Conservation (phyloP, 352 stramenopile species). For the Globisporangium radiosum region DNA sequence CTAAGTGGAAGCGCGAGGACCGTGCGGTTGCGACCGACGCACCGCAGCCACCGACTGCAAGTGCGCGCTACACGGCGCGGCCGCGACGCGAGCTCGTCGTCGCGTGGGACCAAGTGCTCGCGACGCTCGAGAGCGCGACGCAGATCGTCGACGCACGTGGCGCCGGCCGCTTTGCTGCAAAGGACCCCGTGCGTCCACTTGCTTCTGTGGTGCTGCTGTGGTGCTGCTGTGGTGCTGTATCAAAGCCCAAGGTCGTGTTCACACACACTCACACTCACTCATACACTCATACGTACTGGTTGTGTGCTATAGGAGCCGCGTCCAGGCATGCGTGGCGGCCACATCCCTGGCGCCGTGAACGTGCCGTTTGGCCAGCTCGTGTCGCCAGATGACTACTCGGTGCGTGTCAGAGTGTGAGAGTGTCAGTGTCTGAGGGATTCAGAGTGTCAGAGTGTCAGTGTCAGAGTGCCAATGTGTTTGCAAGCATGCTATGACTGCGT, state of each 20-base stretch:
- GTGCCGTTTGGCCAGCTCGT: constrained; percentile 89
- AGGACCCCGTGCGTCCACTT: constrained; percentile 49
- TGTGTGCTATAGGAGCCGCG: constrained; percentile 78
- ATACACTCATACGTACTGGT: neutral
- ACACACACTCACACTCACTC: neutral
- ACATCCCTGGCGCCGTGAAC: constrained; percentile 90
- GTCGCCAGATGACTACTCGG: constrained; percentile 73
- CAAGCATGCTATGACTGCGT: no score
- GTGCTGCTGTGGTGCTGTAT: neutral
- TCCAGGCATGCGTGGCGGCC: constrained; percentile 84
- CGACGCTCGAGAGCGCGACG: constrained; percentile 53
- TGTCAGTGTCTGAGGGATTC: no score
- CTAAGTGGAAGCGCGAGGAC: constrained; percentile 66
- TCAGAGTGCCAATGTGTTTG: no score
- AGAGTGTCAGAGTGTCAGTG: no score
- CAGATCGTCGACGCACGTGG: constrained; percentile 90
- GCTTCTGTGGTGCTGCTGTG: no score
- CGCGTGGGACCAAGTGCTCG: constrained; percentile 54
- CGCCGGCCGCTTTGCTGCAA: constrained; percentile 80
- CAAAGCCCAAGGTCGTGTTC: no score
- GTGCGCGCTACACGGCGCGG: constrained; percentile 36
- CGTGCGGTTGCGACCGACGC: constrained; percentile 31
- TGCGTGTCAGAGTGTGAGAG: constrained; percentile 23
- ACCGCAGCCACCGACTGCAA: constrained; percentile 18
- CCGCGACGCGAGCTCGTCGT: constrained; percentile 43